Base-by-base conservation (phyloP, 2,329 filamentous ascomycete species). In the Penicillium polonicum region DNA sequence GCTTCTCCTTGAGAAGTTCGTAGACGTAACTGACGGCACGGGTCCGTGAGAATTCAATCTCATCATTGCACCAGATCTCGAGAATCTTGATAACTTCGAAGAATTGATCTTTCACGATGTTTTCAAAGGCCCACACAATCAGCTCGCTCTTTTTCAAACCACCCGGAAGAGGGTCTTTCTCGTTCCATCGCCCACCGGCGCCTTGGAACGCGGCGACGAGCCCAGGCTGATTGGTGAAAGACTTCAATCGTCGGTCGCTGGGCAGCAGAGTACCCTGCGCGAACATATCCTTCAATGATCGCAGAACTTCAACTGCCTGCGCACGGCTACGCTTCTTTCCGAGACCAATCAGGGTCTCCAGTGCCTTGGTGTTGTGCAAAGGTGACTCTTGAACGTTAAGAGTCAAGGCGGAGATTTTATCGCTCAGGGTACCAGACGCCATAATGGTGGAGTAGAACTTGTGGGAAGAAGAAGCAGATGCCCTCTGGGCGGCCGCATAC, bases 381-480 rank as follows among this genome's bases (percentile, higher is more conserved):
- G 94, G 94, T 9, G 95, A 97, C 75, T 99, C 94, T 78, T 99
- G 95, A 13, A 97, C 87, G 55, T 94, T 89, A 65, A 99, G 81
- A 5, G 94, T 99, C 69, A 99, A 80, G 4, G 94, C 95, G 3
- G 94, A 99, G 43, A 97, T 89, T 74, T 97, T 97, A 74, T 99
- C 94, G 55, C 92, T 95, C 66, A 97, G 85, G 10, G 95, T 99
- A 80, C 94, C 94, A 2, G 92, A 95, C 10, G 91, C 82, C 90
- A 97, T 97, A 73, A 99, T 97, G 19, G 92, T 96, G 1, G 92
- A 91, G 81, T 97, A 88, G 80, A 99, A 99, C 74, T 92, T 96
- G 76, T 95, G 90, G 41, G 92, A 93, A 2, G 93, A 94, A 27
- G 91, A 91, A 50, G 90, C 86, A 7, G 90, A 86, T 55, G 89